phyloP scores from a whole-genome alignment of 2,329 filamentous ascomycete genomes.

The Phaeosphaeria sp. region DNA sequence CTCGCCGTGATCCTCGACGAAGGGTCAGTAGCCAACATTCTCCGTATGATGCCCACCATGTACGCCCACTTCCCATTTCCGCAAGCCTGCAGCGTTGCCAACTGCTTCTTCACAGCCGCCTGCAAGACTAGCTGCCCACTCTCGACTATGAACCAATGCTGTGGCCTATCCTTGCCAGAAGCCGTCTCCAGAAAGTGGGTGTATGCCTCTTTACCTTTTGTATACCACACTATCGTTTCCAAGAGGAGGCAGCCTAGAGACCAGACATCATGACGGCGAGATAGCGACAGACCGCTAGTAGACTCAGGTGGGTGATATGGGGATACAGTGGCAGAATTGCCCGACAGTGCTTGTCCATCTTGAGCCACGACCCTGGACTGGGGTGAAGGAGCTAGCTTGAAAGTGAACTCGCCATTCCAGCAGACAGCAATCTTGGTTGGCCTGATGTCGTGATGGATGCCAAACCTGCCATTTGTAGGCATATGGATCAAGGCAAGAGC shows the following conservation, averaged over 20 bases:
- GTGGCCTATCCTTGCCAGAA: not conserved
- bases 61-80: not conserved
- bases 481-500: conserved; percentile 13
- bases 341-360: conserved; percentile 3
- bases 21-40: not conserved
- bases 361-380: not conserved
- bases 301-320: conserved; percentile 14
- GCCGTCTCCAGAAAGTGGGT: not conserved
- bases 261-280: conserved; percentile 46
- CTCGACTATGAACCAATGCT: not conserved
- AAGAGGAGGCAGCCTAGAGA: conserved; percentile 38
- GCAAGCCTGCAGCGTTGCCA: not conserved
- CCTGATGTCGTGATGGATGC: conserved; percentile 50
- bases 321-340: not conserved
- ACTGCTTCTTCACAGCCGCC: not conserved
- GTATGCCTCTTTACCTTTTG: conserved; percentile 8
- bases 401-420: not conserved
- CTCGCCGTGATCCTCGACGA: not conserved
- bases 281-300: not conserved
- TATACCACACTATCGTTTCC: conserved; percentile 30
- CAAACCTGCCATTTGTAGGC: conserved; percentile 3
- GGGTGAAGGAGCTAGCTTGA: conserved; percentile 1
- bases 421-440: conserved; percentile 51
- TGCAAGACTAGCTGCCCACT: not conserved
- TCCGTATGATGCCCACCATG: not conserved